phyloP scores from a whole-genome alignment of 345 rosid species.

The Kernera saxatilis region DNA sequence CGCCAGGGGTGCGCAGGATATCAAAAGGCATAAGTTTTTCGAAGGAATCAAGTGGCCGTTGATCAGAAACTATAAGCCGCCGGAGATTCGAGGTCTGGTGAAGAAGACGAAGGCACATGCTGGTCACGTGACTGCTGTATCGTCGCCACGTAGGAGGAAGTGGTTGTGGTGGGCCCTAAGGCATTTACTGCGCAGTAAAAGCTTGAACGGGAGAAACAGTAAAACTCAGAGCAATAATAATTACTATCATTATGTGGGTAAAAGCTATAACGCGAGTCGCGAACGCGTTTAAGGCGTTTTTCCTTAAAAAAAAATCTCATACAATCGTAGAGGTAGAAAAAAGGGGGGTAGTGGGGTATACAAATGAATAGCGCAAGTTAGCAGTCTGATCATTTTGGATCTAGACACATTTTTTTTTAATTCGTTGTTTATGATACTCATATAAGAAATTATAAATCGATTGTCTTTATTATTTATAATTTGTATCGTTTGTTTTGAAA shows the following conservation, averaged over 20 bases:
- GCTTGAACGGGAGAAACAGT: neutral
- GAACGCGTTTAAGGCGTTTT: conserved; percentile 21
- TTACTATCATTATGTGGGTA: conserved; percentile 36
- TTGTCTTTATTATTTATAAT: neutral
- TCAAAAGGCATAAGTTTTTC: conserved; percentile 75
- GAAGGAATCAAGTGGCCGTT: conserved; percentile 70
- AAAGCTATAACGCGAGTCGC: conserved; percentile 20
- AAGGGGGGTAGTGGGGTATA: neutral
- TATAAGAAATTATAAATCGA: neutral
- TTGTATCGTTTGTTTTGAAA: no score
- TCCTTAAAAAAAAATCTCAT: neutral
- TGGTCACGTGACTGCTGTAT: conserved; percentile 30
- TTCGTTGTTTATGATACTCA: neutral
- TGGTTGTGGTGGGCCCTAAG: conserved; percentile 41
- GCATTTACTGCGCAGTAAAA: conserved; percentile 32
- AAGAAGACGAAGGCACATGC: conserved; percentile 39
- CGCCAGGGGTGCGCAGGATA: conserved; percentile 66
- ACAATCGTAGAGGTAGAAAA: neutral
- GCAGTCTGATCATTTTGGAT: neutral
- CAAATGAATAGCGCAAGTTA: conserved; percentile 12
- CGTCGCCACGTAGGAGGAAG: conserved; percentile 31
- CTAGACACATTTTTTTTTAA: neutral
- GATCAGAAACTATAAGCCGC: conserved; percentile 70
- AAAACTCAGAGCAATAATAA: conserved; percentile 35
- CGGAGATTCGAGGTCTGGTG: conserved; percentile 50